Percentiles rank a stretch among this genome's conserved stretches.
These are phyloP conservation scores for Curvularia spicifera DNA, from an alignment of 2,329 filamentous ascomycete genomes.

Conservation along the genomic window DNA sequence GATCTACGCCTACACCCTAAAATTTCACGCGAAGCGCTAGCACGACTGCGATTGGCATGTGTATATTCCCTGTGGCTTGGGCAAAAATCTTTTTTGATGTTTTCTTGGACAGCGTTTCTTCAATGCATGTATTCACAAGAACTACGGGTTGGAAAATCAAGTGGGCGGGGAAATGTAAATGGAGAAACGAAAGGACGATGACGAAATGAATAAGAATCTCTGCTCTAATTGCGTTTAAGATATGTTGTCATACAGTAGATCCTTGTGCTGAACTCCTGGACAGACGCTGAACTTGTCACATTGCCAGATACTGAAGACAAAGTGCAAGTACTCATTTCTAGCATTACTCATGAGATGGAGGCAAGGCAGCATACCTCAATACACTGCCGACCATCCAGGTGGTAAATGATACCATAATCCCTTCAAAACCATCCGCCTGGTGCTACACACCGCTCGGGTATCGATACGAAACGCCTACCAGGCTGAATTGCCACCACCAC, in stretches of 20 bases:
- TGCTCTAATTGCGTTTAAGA: conserved; percentile 13
- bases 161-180: conserved; percentile 10
- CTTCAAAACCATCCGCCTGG: not conserved
- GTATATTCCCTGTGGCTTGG: conserved; percentile 19
- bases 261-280: not conserved
- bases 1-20: conserved; percentile 9
- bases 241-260: not conserved
- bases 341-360: conserved; percentile 11
- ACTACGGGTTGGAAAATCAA: not conserved
- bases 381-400: not conserved
- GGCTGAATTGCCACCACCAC: conserved; percentile 37
- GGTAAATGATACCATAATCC: not conserved
- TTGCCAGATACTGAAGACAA: not conserved
- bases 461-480: conserved; percentile 25
- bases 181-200: conserved; percentile 10
- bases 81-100: conserved; percentile 26
- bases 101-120: conserved; percentile 20
- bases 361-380: not conserved
- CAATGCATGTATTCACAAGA: conserved; percentile 27
- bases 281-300: no score
- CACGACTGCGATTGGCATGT: conserved; percentile 36
- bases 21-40: conserved; percentile 33
- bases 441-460: not conserved
- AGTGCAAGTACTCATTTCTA: conserved; percentile 3
- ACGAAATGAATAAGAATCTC: conserved; percentile 29